Evolutionary conservation across 2,329 filamentous ascomycete species (phyloP).

Genomic region (Rasamsonia emersonii): DNA sequence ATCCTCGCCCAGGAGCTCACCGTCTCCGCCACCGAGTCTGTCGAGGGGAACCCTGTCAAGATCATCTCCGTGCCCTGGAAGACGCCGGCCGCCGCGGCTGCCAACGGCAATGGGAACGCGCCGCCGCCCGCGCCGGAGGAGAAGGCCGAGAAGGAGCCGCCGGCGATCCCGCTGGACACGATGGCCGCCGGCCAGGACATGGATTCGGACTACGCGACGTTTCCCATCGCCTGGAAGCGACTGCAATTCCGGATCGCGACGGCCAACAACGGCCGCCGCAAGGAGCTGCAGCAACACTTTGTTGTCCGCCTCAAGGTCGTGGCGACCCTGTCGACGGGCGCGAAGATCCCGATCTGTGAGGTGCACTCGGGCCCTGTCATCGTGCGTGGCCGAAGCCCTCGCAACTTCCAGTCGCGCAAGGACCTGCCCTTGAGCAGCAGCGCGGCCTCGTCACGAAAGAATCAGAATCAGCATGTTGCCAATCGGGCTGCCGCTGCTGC

Average conservation of each 20-base stretch:
- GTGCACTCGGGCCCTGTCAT: constrained; percentile 85
- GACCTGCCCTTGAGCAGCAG: constrained; percentile 81
- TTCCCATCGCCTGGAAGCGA: constrained; percentile 88
- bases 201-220: constrained; percentile 78
- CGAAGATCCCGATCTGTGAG: constrained; percentile 72
- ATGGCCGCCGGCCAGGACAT: constrained; percentile 56
- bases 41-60: constrained; percentile 84
- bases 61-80: constrained; percentile 98
- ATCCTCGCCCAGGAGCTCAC: constrained; percentile 77
- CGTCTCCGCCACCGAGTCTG: constrained; percentile 88
- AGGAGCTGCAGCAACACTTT: constrained; percentile 95
- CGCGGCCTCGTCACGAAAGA: constrained; percentile 69
- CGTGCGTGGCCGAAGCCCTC: constrained; percentile 81
- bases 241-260: constrained; percentile 92
- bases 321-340: constrained; percentile 74
- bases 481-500: constrained; percentile 23
- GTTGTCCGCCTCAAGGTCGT: constrained; percentile 79
- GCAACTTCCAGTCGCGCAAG: constrained; percentile 91
- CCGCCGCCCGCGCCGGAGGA: constrained; percentile 40
- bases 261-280: constrained; percentile 88
- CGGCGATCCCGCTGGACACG: constrained; percentile 64
- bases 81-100: constrained; percentile 68
- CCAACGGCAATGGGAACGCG: constrained; percentile 55
- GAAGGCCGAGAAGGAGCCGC: constrained; percentile 75
- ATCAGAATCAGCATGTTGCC: constrained; percentile 18